Base-by-base conservation (phyloP, 2,329 filamentous ascomycete genomes). In the Penicillium sp. region DNA sequence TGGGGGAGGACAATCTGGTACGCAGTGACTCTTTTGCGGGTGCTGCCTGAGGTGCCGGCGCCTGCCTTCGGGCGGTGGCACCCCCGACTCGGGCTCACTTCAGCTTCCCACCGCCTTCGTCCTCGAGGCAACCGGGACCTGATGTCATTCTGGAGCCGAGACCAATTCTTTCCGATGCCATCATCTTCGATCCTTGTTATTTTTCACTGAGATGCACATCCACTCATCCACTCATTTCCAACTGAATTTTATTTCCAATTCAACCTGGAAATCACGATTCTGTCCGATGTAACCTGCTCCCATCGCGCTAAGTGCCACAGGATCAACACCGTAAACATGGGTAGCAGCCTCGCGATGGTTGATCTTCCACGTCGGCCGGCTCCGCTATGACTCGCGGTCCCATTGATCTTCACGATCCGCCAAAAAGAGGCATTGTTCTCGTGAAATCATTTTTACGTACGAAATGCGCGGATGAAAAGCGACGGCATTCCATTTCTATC, bases 111-210 rank as follows among this genome's bases (percentile, higher is more conserved):
- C 39, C 39, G 39, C 39, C 39, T 41, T 38, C n/a, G 18, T 39
- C 40, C 39, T 18, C 45, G 28, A 47, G 40, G 39, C 46, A 38
- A 27, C 46, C 44, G 53, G 25, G 10, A 43, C 54, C 52, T 63
- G 59, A 63, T 62, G 60, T 63, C 60, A 63, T 63, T 48, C 47
- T 61, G 55, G 57, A 52, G 49, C 48, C 48, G 33, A 18, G 20
- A 33, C 45, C 51, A 51, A 47, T 58, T 58, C 56, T 51, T 40
- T 48, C 27, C 44, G 54, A 30, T 56, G 45, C 56, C 44, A 58
- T 56, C 27, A 30, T 39, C 48, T 50, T 55, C 45, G 49, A 50
- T 49, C 13, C 7, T 1, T n/a, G 3, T 9, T 27, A n/a, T 16
- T 16, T 4, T 41, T 27, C n/a, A 41, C 20, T 9, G 2, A 14